These are phyloP conservation scores for Colletotrichum coccodes DNA, from an alignment of 2,329 filamentous ascomycete species.

Conservation along the genomic window DNA sequence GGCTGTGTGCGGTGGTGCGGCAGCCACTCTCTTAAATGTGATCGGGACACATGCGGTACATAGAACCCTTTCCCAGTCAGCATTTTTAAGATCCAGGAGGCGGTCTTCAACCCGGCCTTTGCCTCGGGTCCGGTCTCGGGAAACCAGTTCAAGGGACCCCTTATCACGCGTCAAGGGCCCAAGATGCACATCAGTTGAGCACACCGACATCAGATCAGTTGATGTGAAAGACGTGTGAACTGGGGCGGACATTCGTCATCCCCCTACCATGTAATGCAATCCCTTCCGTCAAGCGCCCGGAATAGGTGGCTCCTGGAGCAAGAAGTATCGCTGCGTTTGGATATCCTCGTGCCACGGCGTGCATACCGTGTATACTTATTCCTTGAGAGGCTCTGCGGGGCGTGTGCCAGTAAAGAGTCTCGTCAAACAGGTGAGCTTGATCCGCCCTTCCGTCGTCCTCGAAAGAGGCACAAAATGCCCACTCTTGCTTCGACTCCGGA, in stretches of 20 bases:
- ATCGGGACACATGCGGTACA: not conserved
- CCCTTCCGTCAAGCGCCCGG: not conserved
- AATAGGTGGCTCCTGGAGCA: not conserved
- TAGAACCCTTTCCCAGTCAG: slow-evolving; percentile 1
- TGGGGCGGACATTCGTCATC: not conserved
- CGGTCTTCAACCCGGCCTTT: not conserved
- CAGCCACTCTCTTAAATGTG: slow-evolving; percentile 10
- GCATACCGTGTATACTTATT: too few relatives aligned
- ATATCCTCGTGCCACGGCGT: not conserved
- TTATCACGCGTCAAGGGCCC: slow-evolving; percentile 10
- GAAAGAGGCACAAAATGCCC: not conserved
- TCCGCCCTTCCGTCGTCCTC: not conserved
- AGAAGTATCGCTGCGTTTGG: not conserved
- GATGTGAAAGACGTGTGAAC: not conserved
- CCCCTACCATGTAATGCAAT: slow-evolving; percentile 14
- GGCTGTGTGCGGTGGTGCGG: slow-evolving; percentile 5
- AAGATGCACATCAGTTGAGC: not conserved
- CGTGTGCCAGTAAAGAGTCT: not conserved
- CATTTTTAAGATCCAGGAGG: not conserved
- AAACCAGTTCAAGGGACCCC: slow-evolving; percentile 6
- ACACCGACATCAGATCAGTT: slow-evolving; percentile 3
- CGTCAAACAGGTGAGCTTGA: not conserved
- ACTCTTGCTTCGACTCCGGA: not conserved
- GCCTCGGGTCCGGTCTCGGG: slow-evolving; percentile 14
- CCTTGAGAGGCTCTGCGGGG: too few relatives aligned